Evolutionary conservation across 2,329 filamentous ascomycete species (phyloP), one percentile per base, ranked within the genome.

Genomic region (Epichloe scottii): DNA sequence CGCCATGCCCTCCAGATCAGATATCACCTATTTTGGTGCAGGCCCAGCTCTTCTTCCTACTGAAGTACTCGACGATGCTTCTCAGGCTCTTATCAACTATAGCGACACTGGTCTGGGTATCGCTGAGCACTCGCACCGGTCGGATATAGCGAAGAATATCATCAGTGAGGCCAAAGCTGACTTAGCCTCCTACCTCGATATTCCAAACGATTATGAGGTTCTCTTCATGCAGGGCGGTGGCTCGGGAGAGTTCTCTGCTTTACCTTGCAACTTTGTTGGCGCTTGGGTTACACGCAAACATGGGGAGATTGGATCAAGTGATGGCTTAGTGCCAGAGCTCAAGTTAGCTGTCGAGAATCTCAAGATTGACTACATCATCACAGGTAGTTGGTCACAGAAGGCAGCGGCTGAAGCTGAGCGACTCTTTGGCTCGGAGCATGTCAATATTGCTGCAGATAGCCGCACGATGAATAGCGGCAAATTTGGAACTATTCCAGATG

Each of bases 101-200:
- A 74, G 91, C 45, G 75, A 79, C 65, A 87, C 82, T 39, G 91
- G 91, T 52, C 76, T 96, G 50, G 89, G 89, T 49, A 30, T 96
- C 42, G 88, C 87, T 56, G 91, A 97, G 69, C 88, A 94, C 66
- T 91, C 86, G 10, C 91, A 97, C 67, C 87, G 91, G 57, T 94
- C 87, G 14, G 75, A 79, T 54, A 78, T 87, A 43, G 91, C 91
- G 26, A 78, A 81, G 56, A 79, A 82, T 55, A 89, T 97, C 61
- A 78, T 97, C 58, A 82, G 85, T 55, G 77, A 87, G 56, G 78
- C 88, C 55, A 93, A 94, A 66, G 77, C 80, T 35, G 81, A 86
- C 55, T 77, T 97, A 11, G 76, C 78, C 37, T 72, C 72, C 21
- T 85, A 87, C 58, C 82, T 95, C 51, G 85, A 91, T 60, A 84